Percentiles rank a stretch among this genome's conserved stretches.
These are phyloP conservation scores for Yamadazyma laniorum DNA, from an alignment of 805 yeast species.

Conservation along the genomic window DNA sequence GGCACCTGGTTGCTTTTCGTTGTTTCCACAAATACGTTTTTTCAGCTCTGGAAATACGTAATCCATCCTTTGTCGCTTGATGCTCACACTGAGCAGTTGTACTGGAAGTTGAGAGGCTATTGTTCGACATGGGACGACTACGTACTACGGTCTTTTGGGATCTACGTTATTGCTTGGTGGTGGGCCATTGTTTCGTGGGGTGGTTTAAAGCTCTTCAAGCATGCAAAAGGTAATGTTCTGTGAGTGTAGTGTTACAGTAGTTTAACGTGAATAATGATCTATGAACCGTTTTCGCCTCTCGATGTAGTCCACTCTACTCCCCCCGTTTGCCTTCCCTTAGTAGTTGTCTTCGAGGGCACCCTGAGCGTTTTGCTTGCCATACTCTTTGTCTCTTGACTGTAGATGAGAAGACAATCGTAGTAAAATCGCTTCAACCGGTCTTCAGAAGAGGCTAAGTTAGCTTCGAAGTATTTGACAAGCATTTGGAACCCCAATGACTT, in stretches of 20 bases:
- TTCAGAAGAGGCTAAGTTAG: not conserved
- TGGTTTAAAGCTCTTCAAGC: constrained; percentile 76
- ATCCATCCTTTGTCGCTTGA: constrained; percentile 28
- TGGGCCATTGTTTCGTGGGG: constrained; percentile 80
- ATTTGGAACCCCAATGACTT: constrained; percentile 18
- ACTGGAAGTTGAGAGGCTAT: constrained; percentile 12
- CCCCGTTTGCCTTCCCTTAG: constrained; percentile 71
- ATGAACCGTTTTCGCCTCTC: constrained; percentile 63
- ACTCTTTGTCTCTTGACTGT: constrained; percentile 24
- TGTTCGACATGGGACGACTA: constrained; percentile 27
- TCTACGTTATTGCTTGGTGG: constrained; percentile 45
- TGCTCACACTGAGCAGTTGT: constrained; percentile 4
- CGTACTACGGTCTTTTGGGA: constrained; percentile 36
- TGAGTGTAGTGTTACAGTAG: constrained; percentile 5
- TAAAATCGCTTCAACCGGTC: constrained; percentile 23
- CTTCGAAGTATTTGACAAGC: not conserved
- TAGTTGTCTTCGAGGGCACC: constrained; percentile 13
- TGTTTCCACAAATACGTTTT: constrained; percentile 34
- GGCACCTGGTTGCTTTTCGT: constrained; percentile 33
- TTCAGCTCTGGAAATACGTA: constrained; percentile 33
- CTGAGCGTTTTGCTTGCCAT: constrained; percentile 15
- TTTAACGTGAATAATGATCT: not conserved
- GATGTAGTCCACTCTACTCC: constrained; percentile 67
- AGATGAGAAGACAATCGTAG: constrained; percentile 35
- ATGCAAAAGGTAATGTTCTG: constrained; percentile 43